Evolutionary conservation across 208 protist species (phyloP).

Genomic region (Leishmania amazonensis): DNA sequence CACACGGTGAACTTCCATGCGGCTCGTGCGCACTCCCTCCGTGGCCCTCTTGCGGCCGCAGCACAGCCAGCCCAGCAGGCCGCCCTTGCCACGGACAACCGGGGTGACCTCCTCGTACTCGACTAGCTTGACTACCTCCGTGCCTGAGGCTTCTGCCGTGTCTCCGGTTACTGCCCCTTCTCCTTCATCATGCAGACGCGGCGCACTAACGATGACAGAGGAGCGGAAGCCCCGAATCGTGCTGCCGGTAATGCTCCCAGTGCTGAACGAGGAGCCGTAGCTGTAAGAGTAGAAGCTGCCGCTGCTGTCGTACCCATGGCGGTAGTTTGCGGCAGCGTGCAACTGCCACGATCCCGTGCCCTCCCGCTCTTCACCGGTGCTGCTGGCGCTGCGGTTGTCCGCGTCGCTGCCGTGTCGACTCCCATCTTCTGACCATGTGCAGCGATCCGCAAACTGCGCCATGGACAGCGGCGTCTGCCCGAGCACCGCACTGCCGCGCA

Average conservation of each 20-base stretch:
- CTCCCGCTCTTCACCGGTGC: neutral
- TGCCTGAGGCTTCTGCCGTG: neutral
- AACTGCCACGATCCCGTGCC: neutral
- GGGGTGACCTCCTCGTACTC: conserved; percentile 32
- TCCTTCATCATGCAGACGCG: neutral
- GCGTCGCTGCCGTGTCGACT: neutral
- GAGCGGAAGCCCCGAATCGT: neutral
- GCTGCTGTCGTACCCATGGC: neutral
- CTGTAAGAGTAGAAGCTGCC: conserved; percentile 11
- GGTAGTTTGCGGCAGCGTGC: neutral
- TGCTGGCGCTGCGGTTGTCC: neutral
- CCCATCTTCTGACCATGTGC: conserved; percentile 4
- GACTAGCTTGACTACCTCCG: neutral
- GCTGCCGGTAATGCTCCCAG: neutral
- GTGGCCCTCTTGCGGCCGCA: conserved; percentile 5
- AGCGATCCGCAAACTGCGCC: conserved; percentile 19
- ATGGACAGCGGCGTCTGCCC: conserved; percentile 14
- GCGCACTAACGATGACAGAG: neutral
- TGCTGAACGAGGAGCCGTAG: conserved; percentile 31
- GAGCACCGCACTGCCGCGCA: neutral
- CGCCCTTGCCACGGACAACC: neutral
- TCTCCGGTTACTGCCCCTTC: neutral
- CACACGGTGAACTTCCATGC: conserved; percentile 15
- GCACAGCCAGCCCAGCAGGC: conserved; percentile 4
- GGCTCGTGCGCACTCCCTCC: conserved; percentile 13